These are phyloP conservation scores for Rhodofomes roseus DNA, from an alignment of 1,284 basidiomycete genomes.

Conservation along the genomic window DNA sequence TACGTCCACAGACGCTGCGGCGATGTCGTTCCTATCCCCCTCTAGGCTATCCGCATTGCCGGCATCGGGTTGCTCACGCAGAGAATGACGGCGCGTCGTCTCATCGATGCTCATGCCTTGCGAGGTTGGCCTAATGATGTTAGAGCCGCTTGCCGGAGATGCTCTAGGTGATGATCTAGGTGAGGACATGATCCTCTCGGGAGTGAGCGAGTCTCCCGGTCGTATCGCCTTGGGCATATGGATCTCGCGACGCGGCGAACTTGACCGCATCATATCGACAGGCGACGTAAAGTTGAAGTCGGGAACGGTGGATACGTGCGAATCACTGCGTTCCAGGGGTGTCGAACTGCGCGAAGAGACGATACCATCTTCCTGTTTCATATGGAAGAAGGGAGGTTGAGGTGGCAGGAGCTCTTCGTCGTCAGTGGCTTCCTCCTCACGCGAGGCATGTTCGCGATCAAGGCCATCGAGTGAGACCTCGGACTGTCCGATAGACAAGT, in stretches of 20 bases:
- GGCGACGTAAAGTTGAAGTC: constrained; percentile 17
- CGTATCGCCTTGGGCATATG: constrained; percentile 4
- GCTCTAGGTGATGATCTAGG: not conserved
- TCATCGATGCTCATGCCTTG: not conserved
- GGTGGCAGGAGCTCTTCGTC: not conserved
- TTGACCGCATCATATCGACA: constrained; percentile 10
- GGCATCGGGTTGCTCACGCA: not conserved
- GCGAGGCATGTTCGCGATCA: constrained; percentile 21
- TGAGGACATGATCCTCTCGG: not conserved
- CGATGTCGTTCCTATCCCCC: not conserved
- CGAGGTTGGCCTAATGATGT: not conserved
- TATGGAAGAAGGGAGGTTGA: not conserved
- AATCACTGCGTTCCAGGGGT: constrained; percentile 2
- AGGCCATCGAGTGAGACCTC: constrained; percentile 25
- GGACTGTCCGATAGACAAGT: constrained; percentile 25
- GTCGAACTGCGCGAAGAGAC: constrained; percentile 1
- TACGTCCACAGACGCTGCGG: not conserved
- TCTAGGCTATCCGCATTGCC: not conserved
- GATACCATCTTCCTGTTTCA: not conserved
- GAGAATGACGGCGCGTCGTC: not conserved
- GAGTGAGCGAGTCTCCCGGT: not conserved
- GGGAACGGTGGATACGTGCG: not conserved
- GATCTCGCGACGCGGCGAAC: constrained; percentile 11
- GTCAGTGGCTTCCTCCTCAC: constrained; percentile 3
- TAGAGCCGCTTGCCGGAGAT: not conserved